Base-by-base conservation (phyloP, 495 filamentous ascomycete genomes). In the Pyrenopolyporus hunteri region DNA sequence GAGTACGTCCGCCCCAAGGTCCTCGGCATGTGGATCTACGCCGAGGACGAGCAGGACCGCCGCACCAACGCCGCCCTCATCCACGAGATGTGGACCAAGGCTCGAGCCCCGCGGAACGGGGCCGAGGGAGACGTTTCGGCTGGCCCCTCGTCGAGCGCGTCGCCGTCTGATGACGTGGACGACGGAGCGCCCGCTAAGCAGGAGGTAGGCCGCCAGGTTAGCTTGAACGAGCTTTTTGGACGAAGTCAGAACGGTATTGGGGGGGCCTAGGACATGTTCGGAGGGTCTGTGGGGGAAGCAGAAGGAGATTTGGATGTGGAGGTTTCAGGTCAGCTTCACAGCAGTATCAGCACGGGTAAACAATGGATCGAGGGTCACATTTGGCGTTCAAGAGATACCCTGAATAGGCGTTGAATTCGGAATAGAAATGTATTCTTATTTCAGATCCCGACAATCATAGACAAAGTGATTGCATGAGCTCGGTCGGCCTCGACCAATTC, bases 1-100 rank as follows among this genome's bases (percentile, higher is more conserved):
- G 72, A 75, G n/a, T 59, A 61, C 5, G 64, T 58, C 17, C 44
- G 31, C 3, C 70, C 69, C 48, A 68, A 70, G 36, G 69, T 77
- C 9, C 25, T 81, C 33, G 77, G 78, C 4, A 44, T 81, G n/a
- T 81, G 76, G 76, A 73, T 79, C 3, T 76, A 81, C 43, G 72
- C 75, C 49, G 76, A 79, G 31, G 55, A 60, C 35, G 54, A 63
- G n/a, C 39, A 55, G 47, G 69, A 69, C 37, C 57, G 64, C 6
- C 43, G 51, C 14, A 68, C 52, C 3, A 72, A 74, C 49, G 64
- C 63, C n/a, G 59, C 64, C 7, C 67, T 76, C 22, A 76, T 80
- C 19, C 48, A 67, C 19, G 71, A 69, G 14, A 67, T 73, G 28
- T 81, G 78, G 78, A 48, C 70, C 26, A 69, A 75, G 49, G 63